phyloP scores from a whole-genome alignment of 768 basidiomycete species.

The Agrocybe praecox region DNA sequence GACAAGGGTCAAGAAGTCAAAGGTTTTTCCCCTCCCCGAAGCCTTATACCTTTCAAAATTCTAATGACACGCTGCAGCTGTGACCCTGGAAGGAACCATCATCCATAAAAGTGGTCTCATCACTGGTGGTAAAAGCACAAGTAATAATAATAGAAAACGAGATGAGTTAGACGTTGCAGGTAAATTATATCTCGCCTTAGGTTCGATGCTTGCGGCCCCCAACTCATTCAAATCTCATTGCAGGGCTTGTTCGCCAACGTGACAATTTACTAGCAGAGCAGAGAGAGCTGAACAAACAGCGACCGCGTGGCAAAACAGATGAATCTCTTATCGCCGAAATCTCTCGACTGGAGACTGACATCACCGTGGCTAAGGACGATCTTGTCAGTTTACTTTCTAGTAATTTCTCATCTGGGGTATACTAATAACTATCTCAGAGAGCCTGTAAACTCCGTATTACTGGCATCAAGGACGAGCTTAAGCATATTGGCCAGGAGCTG shows the following conservation, averaged over 20 bases:
- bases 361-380: slow-evolving; percentile 79
- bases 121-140: slow-evolving; percentile 89
- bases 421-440: slow-evolving; percentile 56
- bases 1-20: slow-evolving; percentile 97
- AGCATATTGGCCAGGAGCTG: slow-evolving; percentile 74
- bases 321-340: slow-evolving; percentile 80
- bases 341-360: slow-evolving; percentile 75
- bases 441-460: slow-evolving; percentile 75
- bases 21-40: slow-evolving; percentile 48
- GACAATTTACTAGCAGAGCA: slow-evolving; percentile 76
- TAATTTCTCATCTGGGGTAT: not conserved
- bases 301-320: slow-evolving; percentile 82
- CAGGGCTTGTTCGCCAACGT: slow-evolving; percentile 56
- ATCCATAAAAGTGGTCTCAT: slow-evolving; percentile 98
- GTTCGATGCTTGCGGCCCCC: not conserved
- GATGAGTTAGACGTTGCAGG: slow-evolving; percentile 94
- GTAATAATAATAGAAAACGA: slow-evolving; percentile 83
- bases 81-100: slow-evolving; percentile 94
- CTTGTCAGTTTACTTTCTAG: slow-evolving; percentile 49
- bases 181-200: slow-evolving; percentile 28
- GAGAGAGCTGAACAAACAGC: slow-evolving; percentile 81
- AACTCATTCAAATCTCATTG: not conserved
- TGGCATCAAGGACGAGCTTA: slow-evolving; percentile 84
- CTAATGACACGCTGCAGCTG: slow-evolving; percentile 53
- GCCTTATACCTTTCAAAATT: slow-evolving; percentile 47